These are phyloP conservation scores for Stylonectria norvegica DNA, from an alignment of 2,329 filamentous ascomycete species.

Conservation along the genomic window DNA sequence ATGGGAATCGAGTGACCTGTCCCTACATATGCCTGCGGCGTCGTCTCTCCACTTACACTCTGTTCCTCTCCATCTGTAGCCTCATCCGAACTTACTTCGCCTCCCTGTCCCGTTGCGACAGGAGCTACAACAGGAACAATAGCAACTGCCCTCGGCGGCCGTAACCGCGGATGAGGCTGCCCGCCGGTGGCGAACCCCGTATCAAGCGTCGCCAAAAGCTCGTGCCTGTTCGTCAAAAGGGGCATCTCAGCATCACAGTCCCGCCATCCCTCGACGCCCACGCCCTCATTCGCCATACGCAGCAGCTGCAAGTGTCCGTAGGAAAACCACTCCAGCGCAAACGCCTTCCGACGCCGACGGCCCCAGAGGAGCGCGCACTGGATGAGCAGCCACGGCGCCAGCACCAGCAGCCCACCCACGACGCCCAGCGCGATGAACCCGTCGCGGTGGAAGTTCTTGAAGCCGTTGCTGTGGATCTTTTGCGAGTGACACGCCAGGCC, in stretches of 20 bases:
- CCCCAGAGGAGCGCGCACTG: not conserved
- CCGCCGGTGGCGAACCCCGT: too few relatives aligned
- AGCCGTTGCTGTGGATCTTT: slow-evolving; percentile 2
- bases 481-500: not conserved
- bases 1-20: too few relatives aligned
- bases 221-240: too few relatives aligned
- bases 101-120: too few relatives aligned
- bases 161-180: too few relatives aligned
- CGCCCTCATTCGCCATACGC: slow-evolving; percentile 2
- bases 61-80: too few relatives aligned
- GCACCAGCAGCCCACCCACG: not conserved
- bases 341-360: not conserved
- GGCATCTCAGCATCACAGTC: not conserved
- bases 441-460: slow-evolving; percentile 3
- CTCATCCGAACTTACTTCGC: too few relatives aligned
- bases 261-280: not conserved
- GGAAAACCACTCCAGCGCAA: slow-evolving; percentile 2
- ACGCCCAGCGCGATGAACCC: slow-evolving; percentile 1
- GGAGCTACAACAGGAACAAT: too few relatives aligned
- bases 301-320: slow-evolving; percentile 3
- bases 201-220: too few relatives aligned
- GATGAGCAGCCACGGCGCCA: not conserved
- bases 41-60: too few relatives aligned
- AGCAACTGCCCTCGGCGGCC: too few relatives aligned
- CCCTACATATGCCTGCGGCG: too few relatives aligned